These are phyloP conservation scores for Lanmaoa pseudosensibilis DNA, from an alignment of 768 basidiomycete species.

Conservation along the genomic window DNA sequence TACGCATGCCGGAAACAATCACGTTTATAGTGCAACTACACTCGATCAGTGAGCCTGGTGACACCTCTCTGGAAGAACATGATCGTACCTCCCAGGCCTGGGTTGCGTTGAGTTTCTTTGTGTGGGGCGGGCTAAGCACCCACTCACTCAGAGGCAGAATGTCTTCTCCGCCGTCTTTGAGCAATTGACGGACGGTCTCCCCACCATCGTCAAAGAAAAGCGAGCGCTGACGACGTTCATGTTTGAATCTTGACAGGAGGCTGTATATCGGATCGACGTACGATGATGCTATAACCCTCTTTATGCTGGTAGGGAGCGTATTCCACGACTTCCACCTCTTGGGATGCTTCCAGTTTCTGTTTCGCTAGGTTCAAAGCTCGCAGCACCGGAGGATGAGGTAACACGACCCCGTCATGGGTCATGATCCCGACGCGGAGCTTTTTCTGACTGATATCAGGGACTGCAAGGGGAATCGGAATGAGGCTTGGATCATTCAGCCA, in stretches of 20 bases:
- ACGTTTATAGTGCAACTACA: slow-evolving; percentile 31
- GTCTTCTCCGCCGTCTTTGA: slow-evolving; percentile 35
- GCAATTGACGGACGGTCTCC: slow-evolving; percentile 18
- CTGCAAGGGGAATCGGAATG: slow-evolving; percentile 29
- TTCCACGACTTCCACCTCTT: slow-evolving; percentile 36
- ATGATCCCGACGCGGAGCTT: slow-evolving; percentile 32
- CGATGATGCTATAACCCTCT: slow-evolving; percentile 34
- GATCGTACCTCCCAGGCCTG: slow-evolving; percentile 33
- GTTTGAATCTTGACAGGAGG: neutral
- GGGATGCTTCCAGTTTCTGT: slow-evolving; percentile 35
- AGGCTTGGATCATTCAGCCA: slow-evolving; percentile 42
- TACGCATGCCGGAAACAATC: slow-evolving; percentile 37
- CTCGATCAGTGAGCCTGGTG: neutral
- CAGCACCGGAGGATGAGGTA: slow-evolving; percentile 42
- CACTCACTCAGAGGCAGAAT: slow-evolving; percentile 39
- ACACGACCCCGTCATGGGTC: slow-evolving; percentile 38
- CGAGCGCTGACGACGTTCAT: slow-evolving; percentile 25
- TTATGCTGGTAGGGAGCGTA: slow-evolving; percentile 39
- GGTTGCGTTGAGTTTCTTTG: slow-evolving; percentile 24
- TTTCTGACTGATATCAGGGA: slow-evolving; percentile 27
- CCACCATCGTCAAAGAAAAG: slow-evolving; percentile 44
- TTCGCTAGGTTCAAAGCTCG: slow-evolving; percentile 42
- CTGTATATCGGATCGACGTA: slow-evolving; percentile 9
- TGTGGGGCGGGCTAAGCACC: slow-evolving; percentile 30
- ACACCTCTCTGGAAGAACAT: neutral